Base-by-base conservation (phyloP, 2,329 filamentous ascomycete species). In the Cladophialophora carrionii region DNA sequence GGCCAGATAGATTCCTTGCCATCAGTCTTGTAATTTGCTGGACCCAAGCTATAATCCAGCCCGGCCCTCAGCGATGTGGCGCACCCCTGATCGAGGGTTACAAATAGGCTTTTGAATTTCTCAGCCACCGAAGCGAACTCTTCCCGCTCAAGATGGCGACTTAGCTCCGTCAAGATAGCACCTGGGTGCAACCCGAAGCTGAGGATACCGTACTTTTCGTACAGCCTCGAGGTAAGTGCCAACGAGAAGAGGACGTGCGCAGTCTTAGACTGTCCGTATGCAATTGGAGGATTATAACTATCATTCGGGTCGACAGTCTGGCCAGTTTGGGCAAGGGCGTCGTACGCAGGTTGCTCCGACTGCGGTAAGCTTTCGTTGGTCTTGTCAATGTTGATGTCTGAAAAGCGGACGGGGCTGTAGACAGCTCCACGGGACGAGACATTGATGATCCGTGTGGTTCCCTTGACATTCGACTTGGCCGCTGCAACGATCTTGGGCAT, bases 251-350 rank as follows among this genome's bases (percentile, higher is more conserved):
- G 71, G 52, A 83, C 77, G 60, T 80, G 80, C n/a, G 80, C 80
- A 2, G 78, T 79, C 74, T 84, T 83, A 52, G 74, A 73, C 60
- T 82, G 79, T 3, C 77, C 80, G 70, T 83, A 83, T 1, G 76
- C 76, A 9, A 70, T 29, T 26, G 22, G 24, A 24, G 69, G 72
- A 37, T 65, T 71, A 69, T 79, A 80, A 43, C 62, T 63, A 7
- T 55, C 24, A 14, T 51, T 43, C 6, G 48, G 29, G 29, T 67
- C 57, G 20, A 51, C 57, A 5, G 34, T 46, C 20, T 32, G 32
- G 32, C 57, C 48, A 12, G 37, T 57, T 4, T 41, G 24, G 4
- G 20, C 22, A 14, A 65, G 31, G 5, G 62, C 58, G 0, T 26
- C 48, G 22, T 57, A 57, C 14, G 56, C 32, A 2, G 64, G 66